Conservation (phyloP, 768 basidiomycete species). For the Lentinula sp. region DNA sequence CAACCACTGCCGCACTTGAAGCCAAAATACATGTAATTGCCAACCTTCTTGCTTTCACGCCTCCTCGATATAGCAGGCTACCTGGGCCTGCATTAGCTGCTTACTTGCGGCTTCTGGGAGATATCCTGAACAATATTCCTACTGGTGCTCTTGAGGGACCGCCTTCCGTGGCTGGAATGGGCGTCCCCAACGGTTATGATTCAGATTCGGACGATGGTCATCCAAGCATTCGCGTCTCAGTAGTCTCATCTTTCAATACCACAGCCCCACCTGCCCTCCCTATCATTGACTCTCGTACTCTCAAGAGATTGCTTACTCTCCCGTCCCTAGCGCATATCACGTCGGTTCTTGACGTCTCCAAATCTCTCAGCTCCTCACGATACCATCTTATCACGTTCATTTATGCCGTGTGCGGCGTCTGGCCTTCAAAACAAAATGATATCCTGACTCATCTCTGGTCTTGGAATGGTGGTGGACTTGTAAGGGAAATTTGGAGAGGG, state of each 20-base stretch:
- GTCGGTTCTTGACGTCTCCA: constrained; percentile 41
- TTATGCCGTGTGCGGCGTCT: constrained; percentile 50
- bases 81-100: constrained; percentile 35
- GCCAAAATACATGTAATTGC: constrained; percentile 59
- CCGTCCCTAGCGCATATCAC: constrained; percentile 46
- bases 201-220: constrained; percentile 33
- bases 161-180: constrained; percentile 1
- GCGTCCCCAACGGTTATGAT: constrained; percentile 4
- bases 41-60: constrained; percentile 61
- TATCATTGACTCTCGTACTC: constrained; percentile 50
- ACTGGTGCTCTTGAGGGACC: constrained; percentile 38
- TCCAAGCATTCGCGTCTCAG: constrained; percentile 22
- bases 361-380: constrained; percentile 11
- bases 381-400: constrained; percentile 29
- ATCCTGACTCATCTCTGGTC: constrained; percentile 50
- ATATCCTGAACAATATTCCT: constrained; percentile 49
- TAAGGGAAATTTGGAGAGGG: constrained; percentile 70
- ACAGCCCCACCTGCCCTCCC: constrained; percentile 23
- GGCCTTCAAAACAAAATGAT: constrained; percentile 51
- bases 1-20: constrained; percentile 18
- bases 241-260: constrained; percentile 30
- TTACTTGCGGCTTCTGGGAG: constrained; percentile 49
- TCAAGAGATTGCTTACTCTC: constrained; percentile 57
- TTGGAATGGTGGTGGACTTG: constrained; percentile 48
- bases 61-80: constrained; percentile 53